Percentiles rank a stretch among this genome's conserved stretches.
These are phyloP conservation scores for Hypholoma sublateritium DNA, from an alignment of 768 basidiomycete species.

Conservation along the genomic window DNA sequence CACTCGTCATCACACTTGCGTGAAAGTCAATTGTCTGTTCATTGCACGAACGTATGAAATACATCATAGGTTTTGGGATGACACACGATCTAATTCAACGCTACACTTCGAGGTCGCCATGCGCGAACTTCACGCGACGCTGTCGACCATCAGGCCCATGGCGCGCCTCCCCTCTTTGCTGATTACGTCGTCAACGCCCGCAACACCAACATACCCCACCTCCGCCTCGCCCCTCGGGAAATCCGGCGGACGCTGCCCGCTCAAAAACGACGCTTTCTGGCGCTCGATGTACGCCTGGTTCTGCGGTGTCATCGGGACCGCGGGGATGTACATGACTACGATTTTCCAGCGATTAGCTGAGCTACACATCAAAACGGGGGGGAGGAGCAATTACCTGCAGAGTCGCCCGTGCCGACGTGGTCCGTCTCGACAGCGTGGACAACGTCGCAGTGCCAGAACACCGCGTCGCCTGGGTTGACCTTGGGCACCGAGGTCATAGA, in stretches of 20 bases:
- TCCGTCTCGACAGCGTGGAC: slow-evolving; percentile 49
- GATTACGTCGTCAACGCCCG: slow-evolving; percentile 32
- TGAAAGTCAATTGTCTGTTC: too few relatives aligned
- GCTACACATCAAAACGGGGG: not conserved
- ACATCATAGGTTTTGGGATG: too few relatives aligned
- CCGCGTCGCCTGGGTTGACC: slow-evolving; percentile 75
- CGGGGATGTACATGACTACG: slow-evolving; percentile 79
- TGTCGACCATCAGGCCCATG: slow-evolving; percentile 33
- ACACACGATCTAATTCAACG: not conserved
- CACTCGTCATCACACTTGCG: too few relatives aligned
- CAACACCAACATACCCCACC: slow-evolving; percentile 35
- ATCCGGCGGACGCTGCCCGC: slow-evolving; percentile 67
- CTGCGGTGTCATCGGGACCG: slow-evolving; percentile 62
- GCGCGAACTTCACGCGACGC: not conserved
- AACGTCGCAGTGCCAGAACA: slow-evolving; percentile 74
- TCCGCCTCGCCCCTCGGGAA: slow-evolving; percentile 51
- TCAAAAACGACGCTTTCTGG: slow-evolving; percentile 63
- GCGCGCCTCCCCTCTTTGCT: slow-evolving; percentile 35
- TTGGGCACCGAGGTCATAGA: slow-evolving; percentile 73
- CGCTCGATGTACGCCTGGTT: slow-evolving; percentile 61
- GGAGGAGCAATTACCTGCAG: slow-evolving; percentile 40
- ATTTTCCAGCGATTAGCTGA: slow-evolving; percentile 2
- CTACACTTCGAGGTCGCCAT: not conserved
- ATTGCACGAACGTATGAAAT: too few relatives aligned
- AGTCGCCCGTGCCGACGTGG: slow-evolving; percentile 55